phyloP scores from a whole-genome alignment of 768 basidiomycete genomes.

The Lentinus brumalis region DNA sequence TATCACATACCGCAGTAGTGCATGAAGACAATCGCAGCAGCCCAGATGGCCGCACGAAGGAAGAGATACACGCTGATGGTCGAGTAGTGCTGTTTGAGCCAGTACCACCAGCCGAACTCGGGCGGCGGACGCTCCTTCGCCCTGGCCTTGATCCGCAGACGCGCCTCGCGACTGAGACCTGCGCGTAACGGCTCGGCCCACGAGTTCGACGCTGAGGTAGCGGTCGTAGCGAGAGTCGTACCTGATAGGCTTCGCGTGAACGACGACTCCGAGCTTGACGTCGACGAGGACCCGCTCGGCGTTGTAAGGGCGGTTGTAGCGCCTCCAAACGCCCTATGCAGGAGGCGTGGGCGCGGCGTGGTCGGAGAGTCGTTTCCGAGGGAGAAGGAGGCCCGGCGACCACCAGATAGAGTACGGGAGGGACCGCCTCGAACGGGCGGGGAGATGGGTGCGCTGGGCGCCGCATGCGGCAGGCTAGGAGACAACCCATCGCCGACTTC shows the following conservation, averaged over 20 bases:
- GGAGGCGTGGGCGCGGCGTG: not conserved
- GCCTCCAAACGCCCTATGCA: not conserved
- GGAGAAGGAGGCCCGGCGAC: not conserved
- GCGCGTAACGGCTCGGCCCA: slow-evolving; percentile 28
- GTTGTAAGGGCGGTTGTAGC: not conserved
- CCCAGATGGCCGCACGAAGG: slow-evolving; percentile 30
- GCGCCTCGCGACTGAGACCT: slow-evolving; percentile 30
- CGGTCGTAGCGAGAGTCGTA: slow-evolving; percentile 18
- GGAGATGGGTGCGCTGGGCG: not conserved
- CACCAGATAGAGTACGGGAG: not conserved
- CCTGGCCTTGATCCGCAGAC: slow-evolving; percentile 28
- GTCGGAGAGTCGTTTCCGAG: too few species aligned
- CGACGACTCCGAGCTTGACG: slow-evolving; percentile 17
- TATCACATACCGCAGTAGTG: slow-evolving; percentile 30
- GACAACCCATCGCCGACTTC: not conserved
- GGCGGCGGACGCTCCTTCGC: slow-evolving; percentile 29
- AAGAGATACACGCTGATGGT: slow-evolving; percentile 22
- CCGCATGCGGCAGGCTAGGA: not conserved
- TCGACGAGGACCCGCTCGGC: slow-evolving; percentile 8
- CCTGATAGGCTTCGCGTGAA: slow-evolving; percentile 18
- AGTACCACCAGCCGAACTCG: slow-evolving; percentile 27
- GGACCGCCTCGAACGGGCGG: not conserved
- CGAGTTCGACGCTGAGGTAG: slow-evolving; percentile 11
- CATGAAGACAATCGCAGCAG: slow-evolving; percentile 31
- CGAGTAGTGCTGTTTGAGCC: slow-evolving; percentile 21